Evolutionary conservation across 352 stramenopile species (phyloP).

Genomic region (Phytophthora idaei): DNA sequence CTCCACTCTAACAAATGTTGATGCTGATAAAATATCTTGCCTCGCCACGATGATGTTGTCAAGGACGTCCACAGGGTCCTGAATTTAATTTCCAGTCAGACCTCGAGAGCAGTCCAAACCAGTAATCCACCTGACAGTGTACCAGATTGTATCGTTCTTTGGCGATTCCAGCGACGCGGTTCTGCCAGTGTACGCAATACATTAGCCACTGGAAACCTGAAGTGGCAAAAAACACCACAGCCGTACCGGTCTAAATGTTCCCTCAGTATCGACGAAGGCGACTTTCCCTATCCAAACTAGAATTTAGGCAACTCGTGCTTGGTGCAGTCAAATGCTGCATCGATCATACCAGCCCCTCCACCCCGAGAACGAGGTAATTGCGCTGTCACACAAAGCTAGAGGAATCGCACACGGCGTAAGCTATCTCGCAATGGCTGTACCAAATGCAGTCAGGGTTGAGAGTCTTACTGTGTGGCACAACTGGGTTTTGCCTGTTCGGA

Average conservation of each 20-base stretch:
- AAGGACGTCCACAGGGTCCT: constrained; percentile 87
- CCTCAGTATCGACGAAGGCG: constrained; percentile 92
- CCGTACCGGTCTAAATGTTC: constrained; percentile 89
- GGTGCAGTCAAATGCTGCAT: neutral
- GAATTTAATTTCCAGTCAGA: constrained; percentile 2
- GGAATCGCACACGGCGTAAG: neutral
- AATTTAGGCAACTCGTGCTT: constrained; percentile 2
- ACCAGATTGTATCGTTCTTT: constrained; percentile 83
- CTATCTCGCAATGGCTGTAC: neutral
- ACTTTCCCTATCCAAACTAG: constrained; percentile 65
- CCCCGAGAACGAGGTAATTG: constrained; percentile 89
- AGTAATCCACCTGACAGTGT: neutral
- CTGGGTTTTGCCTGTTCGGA: constrained; percentile 95
- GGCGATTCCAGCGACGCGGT: constrained; percentile 85
- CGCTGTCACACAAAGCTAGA: constrained; percentile 70
- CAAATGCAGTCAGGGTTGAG: neutral
- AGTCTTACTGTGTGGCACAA: constrained; percentile 89
- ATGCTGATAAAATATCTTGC: constrained; percentile 28
- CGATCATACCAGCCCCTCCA: constrained; percentile 69
- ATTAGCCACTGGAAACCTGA: neutral
- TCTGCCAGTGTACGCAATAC: constrained; percentile 33
- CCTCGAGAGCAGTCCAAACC: neutral
- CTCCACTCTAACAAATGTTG: neutral
- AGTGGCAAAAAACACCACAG: neutral
- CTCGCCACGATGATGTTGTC: constrained; percentile 94